phyloP scores from a whole-genome alignment of 2,329 filamentous ascomycete genomes.

The Cladophialophora psammophila region DNA sequence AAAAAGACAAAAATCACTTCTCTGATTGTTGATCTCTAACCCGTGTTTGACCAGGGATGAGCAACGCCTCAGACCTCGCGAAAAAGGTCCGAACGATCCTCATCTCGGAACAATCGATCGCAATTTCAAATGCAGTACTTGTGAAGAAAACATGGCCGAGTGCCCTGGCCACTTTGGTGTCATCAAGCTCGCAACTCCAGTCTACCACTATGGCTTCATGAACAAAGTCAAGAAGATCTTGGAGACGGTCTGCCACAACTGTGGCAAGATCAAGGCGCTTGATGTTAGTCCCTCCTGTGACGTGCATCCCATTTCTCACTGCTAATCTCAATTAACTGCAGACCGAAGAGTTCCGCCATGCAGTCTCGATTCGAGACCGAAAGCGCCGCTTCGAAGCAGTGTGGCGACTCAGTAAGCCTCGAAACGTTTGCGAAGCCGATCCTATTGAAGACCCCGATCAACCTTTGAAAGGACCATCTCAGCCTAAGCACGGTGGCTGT shows the following conservation, averaged over 20 bases:
- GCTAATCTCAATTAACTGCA: slow-evolving; percentile 48
- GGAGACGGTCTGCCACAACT: slow-evolving; percentile 98
- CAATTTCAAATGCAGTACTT: slow-evolving; percentile 94
- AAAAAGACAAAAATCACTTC: slow-evolving; percentile 31
- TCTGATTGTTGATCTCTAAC: slow-evolving; percentile 34
- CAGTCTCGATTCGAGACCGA: slow-evolving; percentile 84
- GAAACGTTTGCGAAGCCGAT: slow-evolving; percentile 83
- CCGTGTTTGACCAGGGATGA: slow-evolving; percentile 68
- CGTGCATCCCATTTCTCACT: slow-evolving; percentile 5
- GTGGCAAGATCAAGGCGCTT: slow-evolving; percentile 96
- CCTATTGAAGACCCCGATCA: slow-evolving; percentile 71
- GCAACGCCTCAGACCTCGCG: slow-evolving; percentile 85
- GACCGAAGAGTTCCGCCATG: slow-evolving; percentile 71
- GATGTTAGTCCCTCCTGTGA: slow-evolving; percentile 81
- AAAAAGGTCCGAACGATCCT: slow-evolving; percentile 92
- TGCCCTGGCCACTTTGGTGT: slow-evolving; percentile 99
- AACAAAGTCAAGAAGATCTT: slow-evolving; percentile 99
- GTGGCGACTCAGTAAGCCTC: slow-evolving; percentile 90
- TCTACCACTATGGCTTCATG: slow-evolving; percentile 95
- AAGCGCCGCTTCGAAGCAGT: slow-evolving; percentile 94
- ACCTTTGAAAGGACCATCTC: slow-evolving; percentile 66
- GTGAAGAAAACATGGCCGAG: slow-evolving; percentile 91
- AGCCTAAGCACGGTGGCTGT: slow-evolving; percentile 78
- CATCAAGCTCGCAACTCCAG: slow-evolving; percentile 95
- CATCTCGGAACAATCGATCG: slow-evolving; percentile 96